These are phyloP conservation scores for Bothia castanella DNA, from an alignment of 1,284 basidiomycete genomes.

Conservation along the genomic window DNA sequence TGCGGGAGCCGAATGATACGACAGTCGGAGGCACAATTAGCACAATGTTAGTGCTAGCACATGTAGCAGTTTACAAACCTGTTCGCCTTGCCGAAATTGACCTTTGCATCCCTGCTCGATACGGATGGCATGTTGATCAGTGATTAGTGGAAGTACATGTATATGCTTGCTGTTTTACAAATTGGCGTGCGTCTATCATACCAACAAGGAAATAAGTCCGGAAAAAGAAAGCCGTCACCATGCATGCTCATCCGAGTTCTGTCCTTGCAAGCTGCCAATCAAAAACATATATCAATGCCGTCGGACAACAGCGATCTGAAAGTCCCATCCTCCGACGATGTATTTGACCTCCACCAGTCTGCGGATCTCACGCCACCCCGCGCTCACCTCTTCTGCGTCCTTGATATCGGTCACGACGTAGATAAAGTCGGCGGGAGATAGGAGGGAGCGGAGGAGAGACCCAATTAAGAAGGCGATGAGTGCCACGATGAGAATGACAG, in stretches of 20 bases:
- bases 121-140: too few species aligned
- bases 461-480: slow-evolving; percentile 90
- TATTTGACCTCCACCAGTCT: slow-evolving; percentile 77
- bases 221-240: background rate
- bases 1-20: too few species aligned
- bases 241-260: background rate
- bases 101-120: too few species aligned
- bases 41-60: too few species aligned
- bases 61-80: too few species aligned
- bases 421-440: slow-evolving; percentile 91
- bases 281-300: slow-evolving; percentile 45
- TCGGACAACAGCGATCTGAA: slow-evolving; percentile 75
- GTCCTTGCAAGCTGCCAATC: background rate
- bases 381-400: slow-evolving; percentile 47
- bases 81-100: too few species aligned
- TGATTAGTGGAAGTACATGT: background rate
- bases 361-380: slow-evolving; percentile 80
- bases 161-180: slow-evolving; percentile 19
- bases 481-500: slow-evolving; percentile 72
- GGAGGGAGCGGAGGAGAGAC: slow-evolving; percentile 79
- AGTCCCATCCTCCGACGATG: slow-evolving; percentile 74
- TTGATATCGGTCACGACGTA: slow-evolving; percentile 61
- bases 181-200: slow-evolving; percentile 9
- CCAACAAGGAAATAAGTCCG: background rate
- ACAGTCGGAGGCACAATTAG: too few species aligned